phyloP scores from a whole-genome alignment of 2,329 filamentous ascomycete species.

The Aspergillus sp. region DNA sequence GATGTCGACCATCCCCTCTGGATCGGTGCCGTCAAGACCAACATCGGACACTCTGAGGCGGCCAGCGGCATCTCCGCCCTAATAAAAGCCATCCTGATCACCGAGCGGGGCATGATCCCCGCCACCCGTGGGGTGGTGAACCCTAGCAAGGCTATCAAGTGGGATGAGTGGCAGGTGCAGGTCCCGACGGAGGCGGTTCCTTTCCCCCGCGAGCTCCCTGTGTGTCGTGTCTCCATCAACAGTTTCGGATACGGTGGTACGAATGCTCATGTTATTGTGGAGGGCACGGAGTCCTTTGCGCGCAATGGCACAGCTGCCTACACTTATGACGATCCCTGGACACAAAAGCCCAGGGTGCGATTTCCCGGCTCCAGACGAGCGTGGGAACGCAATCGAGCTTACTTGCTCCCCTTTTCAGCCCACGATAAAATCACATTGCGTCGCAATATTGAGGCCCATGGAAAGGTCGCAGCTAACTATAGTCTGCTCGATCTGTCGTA shows the following conservation, averaged over 20 bases:
- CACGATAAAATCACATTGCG: neutral
- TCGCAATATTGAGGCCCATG: neutral
- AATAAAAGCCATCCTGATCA: conserved; percentile 26
- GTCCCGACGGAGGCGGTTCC: conserved; percentile 10
- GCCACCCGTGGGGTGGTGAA: conserved; percentile 26
- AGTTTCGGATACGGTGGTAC: conserved; percentile 24
- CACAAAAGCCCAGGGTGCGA: neutral
- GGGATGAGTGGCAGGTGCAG: conserved; percentile 7
- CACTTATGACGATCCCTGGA: neutral
- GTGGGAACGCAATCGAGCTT: no score
- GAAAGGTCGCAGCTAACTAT: neutral
- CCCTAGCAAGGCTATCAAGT: conserved; percentile 20
- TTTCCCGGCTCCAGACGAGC: no score
- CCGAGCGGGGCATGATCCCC: conserved; percentile 30
- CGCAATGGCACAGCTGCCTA: conserved; percentile 9
- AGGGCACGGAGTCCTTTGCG: neutral
- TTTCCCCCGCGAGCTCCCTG: neutral
- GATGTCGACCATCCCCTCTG: conserved; percentile 8
- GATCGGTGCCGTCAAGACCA: conserved; percentile 31
- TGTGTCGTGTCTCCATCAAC: conserved; percentile 19
- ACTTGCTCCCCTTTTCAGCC: no score
- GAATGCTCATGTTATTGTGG: conserved; percentile 17
- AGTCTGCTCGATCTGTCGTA: conserved; percentile 9
- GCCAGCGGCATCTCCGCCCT: conserved; percentile 26
- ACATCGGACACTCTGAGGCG: conserved; percentile 32